Percentiles rank a stretch among this genome's conserved stretches.
phyloP scores from a whole-genome alignment of 164 flowering plant species.

The Magnolia changhungtana region DNA sequence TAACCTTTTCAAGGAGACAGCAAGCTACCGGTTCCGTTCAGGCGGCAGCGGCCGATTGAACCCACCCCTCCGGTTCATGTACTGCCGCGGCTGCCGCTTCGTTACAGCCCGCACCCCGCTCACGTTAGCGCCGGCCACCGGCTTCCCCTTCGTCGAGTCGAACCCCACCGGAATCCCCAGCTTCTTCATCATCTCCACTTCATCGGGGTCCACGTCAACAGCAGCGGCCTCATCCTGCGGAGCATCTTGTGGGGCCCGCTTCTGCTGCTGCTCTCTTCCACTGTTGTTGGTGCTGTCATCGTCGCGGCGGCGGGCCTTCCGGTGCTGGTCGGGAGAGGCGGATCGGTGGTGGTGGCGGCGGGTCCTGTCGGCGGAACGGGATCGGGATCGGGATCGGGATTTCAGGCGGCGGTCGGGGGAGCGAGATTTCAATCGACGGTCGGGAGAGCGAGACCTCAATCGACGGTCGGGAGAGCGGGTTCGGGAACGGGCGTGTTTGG shows the following conservation, averaged over 20 bases:
- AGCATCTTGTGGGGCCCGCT: slow-evolving; percentile 11
- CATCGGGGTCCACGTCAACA: slow-evolving; percentile 46
- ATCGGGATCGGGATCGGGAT: slow-evolving; percentile 32
- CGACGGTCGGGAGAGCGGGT: slow-evolving; percentile 34
- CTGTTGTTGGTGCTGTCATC: slow-evolving; percentile 21
- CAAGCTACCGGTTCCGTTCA: slow-evolving; percentile 62
- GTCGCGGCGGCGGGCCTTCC: slow-evolving; percentile 28
- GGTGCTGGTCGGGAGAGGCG: slow-evolving; percentile 45
- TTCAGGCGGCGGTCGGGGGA: slow-evolving; percentile 44
- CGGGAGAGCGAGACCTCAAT: slow-evolving; percentile 35
- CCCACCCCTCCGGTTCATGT: slow-evolving; percentile 95
- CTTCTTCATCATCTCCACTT: slow-evolving; percentile 86
- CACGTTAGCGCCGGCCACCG: slow-evolving; percentile 77
- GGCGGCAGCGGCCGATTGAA: slow-evolving; percentile 90
- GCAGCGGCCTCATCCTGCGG: slow-evolving; percentile 13
- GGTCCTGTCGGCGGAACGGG: slow-evolving; percentile 42
- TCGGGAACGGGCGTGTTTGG: slow-evolving; percentile 39
- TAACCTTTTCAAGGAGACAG: slow-evolving; percentile 17
- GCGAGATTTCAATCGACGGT: slow-evolving; percentile 26
- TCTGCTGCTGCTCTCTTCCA: slow-evolving; percentile 16
- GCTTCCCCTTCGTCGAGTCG: slow-evolving; percentile 94
- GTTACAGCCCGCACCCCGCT: slow-evolving; percentile 78
- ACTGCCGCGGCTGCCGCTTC: slow-evolving; percentile 93
- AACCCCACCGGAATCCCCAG: slow-evolving; percentile 87
- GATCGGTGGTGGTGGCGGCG: slow-evolving; percentile 43